phyloP scores from a whole-genome alignment of 148 eudicot genomes.

The Mesembryanthemum crystallinum region DNA sequence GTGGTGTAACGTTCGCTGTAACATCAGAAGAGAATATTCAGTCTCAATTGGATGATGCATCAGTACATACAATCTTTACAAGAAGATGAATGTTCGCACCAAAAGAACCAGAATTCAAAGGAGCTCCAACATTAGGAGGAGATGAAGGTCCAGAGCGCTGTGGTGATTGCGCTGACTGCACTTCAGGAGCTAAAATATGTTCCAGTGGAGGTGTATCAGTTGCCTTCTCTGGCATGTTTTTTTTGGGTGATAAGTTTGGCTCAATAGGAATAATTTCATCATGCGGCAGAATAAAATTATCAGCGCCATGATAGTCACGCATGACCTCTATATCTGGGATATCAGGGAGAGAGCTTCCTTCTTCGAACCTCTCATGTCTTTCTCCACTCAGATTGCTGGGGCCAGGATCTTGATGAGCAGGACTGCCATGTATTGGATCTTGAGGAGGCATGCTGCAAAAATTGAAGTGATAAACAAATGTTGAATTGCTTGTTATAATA shows the following conservation, averaged over 20 bases:
- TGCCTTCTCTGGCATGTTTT: constrained; percentile 32
- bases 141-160: constrained; percentile 30
- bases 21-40: constrained; percentile 14
- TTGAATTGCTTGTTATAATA: not conserved
- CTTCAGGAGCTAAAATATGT: constrained; percentile 23
- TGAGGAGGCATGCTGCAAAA: constrained; percentile 38
- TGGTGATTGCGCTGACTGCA: constrained; percentile 27
- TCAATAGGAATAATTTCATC: constrained; percentile 24
- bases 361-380: constrained; percentile 18
- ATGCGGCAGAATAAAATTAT: constrained; percentile 27
- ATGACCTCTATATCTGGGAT: constrained; percentile 35
- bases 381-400: constrained; percentile 20
- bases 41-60: not conserved
- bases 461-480: not conserved
- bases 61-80: not conserved
- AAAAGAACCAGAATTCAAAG: constrained; percentile 26
- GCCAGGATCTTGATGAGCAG: constrained; percentile 19
- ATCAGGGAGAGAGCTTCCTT: constrained; percentile 26
- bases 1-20: constrained; percentile 38
- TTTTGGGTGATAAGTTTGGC: constrained; percentile 36
- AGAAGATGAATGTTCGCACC: constrained; percentile 40
- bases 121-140: constrained; percentile 33
- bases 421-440: constrained; percentile 14
- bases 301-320: constrained; percentile 45
- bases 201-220: constrained; percentile 23